Base-by-base conservation (phyloP, 257 asterid genomes). In the Przewalskia tangutica region DNA sequence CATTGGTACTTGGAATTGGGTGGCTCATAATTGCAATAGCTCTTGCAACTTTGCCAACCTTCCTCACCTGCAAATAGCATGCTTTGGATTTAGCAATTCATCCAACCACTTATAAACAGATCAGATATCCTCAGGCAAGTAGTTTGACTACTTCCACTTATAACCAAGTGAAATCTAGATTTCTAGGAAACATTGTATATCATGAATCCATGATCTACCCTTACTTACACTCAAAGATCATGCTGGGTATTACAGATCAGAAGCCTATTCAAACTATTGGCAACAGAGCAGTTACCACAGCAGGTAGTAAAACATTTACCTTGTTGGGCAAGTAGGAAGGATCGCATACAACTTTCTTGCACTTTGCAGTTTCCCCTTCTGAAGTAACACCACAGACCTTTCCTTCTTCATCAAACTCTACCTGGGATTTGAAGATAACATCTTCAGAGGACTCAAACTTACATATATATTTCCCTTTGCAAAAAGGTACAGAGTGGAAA, bases 21-120 rank as follows among this genome's bases (percentile, higher is more conserved):
- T 94, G 97, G 91, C 98, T 94, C 98, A 94, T 93, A 81, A 94
- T 94, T 84, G 91, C 97, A 60, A 94, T 93, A 67, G 97, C 97
- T 90, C 97, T 91, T 62, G 97, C 93, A 55, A 94, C 98, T 86
- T 91, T 94, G 81, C 98, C 96, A 58, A 94, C 95, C 89, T 91
- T 94, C 88, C 91, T 87, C 63, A 86, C 94, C 98, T 94, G 89
- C 83, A 73, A 54, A 66, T 17, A 77, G 40, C 56, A 14, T 51
- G 14, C 56, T 51, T 50, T 13, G 46, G 2, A 7, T 4, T 75
- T 23, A 27, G 80, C 50, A 50, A 75, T 8, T 27, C 48, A 75
- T 27, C 44, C 62, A 32, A 9, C 27, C 63, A 75, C 46, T 50
- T 48, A 75, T 13, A 75, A 50, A 50, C 42, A 75, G 27, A 46